Percentiles rank a stretch among this genome's conserved stretches.
Conservation (phyloP, 1,284 basidiomycete species). For the Chondrostereum purpureum region DNA sequence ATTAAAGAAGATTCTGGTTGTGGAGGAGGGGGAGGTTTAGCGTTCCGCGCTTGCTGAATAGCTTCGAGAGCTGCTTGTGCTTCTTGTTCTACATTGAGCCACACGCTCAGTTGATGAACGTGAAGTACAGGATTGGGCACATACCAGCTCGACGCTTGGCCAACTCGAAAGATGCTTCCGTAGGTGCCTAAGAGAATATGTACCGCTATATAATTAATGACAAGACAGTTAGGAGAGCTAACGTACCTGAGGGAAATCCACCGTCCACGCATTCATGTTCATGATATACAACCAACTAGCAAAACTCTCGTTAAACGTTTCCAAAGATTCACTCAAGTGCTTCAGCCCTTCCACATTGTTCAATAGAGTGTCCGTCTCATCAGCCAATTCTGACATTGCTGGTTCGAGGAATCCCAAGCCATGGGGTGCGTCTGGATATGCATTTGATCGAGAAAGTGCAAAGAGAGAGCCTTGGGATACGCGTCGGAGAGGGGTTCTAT, state of each 20-base stretch:
- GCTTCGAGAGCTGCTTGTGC: constrained; percentile 33
- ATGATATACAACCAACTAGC: constrained; percentile 87
- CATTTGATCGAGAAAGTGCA: constrained; percentile 69
- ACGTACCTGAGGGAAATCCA: constrained; percentile 89
- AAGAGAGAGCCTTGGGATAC: constrained; percentile 90
- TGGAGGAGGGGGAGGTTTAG: constrained; percentile 6
- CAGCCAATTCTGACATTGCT: constrained; percentile 78
- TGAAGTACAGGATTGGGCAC: constrained; percentile 10
- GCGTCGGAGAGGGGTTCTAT: constrained; percentile 77
- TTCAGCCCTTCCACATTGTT: constrained; percentile 70
- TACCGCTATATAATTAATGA: not conserved
- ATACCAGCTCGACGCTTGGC: constrained; percentile 58
- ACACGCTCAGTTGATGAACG: constrained; percentile 3
- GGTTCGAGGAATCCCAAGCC: constrained; percentile 84
- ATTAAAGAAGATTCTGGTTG: constrained; percentile 31
- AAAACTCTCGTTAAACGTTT: constrained; percentile 89
- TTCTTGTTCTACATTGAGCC: constrained; percentile 34
- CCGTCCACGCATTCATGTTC: constrained; percentile 91
- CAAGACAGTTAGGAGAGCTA: too few relatives aligned
- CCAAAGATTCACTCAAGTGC: constrained; percentile 68
- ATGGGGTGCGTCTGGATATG: constrained; percentile 67
- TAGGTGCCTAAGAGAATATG: constrained; percentile 44
- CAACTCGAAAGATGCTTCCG: constrained; percentile 51
- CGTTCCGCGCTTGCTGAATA: constrained; percentile 12
- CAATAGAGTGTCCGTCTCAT: constrained; percentile 80